A percentile compares a stretch with the other conserved stretches of the same genome.
Conservation (phyloP, 2,329 filamentous ascomycete species). For the Hypoxylon sp. region DNA sequence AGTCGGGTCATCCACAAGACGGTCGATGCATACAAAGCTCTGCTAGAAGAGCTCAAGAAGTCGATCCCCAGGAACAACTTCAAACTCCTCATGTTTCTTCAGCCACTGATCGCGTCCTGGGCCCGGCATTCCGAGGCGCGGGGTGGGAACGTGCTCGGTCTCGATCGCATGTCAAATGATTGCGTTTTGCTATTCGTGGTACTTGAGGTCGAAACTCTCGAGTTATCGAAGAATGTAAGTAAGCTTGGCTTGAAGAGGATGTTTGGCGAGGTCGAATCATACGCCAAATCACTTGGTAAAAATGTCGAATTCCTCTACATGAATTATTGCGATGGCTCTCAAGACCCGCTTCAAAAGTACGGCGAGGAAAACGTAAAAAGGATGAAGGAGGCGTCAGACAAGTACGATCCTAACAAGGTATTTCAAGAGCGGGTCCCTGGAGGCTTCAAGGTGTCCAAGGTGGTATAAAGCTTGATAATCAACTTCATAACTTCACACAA, state of each 20-base stretch:
- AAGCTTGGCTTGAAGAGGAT: constrained; percentile 17
- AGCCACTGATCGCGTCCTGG: constrained; percentile 34
- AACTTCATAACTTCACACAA: neutral
- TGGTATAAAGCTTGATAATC: constrained; percentile 1
- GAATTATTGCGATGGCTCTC: constrained; percentile 49
- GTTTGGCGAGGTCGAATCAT: constrained; percentile 24
- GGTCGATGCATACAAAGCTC: constrained; percentile 15
- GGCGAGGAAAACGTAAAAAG: constrained; percentile 46
- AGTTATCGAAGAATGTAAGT: constrained; percentile 16
- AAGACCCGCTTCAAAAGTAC: constrained; percentile 47
- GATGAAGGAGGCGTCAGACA: constrained; percentile 50
- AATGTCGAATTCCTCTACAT: constrained; percentile 30
- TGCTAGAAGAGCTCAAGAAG: constrained; percentile 31
- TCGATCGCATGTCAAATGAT: constrained; percentile 25
- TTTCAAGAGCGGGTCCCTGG: constrained; percentile 43
- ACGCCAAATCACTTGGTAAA: constrained; percentile 23
- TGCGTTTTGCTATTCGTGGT: constrained; percentile 24
- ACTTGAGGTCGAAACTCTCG: constrained; percentile 26
- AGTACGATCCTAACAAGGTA: constrained; percentile 50
- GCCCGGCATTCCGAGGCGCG: constrained; percentile 19
- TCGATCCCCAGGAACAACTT: constrained; percentile 33
- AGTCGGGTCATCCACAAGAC: constrained; percentile 33
- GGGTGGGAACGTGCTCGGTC: constrained; percentile 38
- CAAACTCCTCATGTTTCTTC: constrained; percentile 25
- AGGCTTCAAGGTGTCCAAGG: constrained; percentile 41